Evolutionary conservation across 2,329 filamentous ascomycete genomes (phyloP).

Genomic region (Ophiostoma populinum): DNA sequence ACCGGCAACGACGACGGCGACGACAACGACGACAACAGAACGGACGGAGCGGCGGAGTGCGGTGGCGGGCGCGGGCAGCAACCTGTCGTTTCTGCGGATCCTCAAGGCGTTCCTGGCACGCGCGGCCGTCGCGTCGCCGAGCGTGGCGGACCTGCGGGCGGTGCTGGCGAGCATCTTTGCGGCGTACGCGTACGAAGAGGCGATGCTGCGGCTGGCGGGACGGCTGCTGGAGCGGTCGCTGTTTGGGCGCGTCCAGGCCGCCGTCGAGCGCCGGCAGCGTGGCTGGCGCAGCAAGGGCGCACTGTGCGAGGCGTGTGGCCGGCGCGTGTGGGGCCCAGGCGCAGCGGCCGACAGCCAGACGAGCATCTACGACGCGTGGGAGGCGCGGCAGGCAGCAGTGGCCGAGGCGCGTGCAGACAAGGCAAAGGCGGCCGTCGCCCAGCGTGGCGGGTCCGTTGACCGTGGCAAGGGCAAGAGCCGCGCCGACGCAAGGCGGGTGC

Average conservation of each 20-base stretch:
- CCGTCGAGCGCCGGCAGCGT: constrained; percentile 56
- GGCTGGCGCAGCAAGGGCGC: constrained; percentile 83
- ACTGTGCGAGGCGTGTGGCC: constrained; percentile 72
- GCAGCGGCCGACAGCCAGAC: background rate
- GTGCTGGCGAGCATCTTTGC: constrained; percentile 84
- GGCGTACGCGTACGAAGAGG: constrained; percentile 89
- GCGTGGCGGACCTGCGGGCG: constrained; percentile 66
- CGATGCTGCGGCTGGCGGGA: constrained; percentile 70
- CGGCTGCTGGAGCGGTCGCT: constrained; percentile 75
- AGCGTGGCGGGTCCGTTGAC: constrained; percentile 14
- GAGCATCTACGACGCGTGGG: constrained; percentile 68
- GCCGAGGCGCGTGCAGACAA: constrained; percentile 23
- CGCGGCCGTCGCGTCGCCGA: constrained; percentile 67
- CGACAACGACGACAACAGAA: constrained; percentile 2
- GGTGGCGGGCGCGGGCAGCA: constrained; percentile 20
- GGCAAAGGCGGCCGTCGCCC: constrained; percentile 7
- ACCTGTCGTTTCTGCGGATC: constrained; percentile 76
- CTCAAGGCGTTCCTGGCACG: constrained; percentile 75
- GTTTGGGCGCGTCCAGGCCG: constrained; percentile 65
- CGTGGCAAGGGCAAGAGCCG: constrained; percentile 22
- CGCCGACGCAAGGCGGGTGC: background rate
- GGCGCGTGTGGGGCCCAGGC: constrained; percentile 65
- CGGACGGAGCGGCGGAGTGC: constrained; percentile 19
- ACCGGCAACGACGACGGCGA: background rate
- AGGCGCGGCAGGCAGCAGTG: constrained; percentile 37